Conservation (phyloP, 2,329 filamentous ascomycete genomes). For the Fonsecaea multimorphosa region DNA sequence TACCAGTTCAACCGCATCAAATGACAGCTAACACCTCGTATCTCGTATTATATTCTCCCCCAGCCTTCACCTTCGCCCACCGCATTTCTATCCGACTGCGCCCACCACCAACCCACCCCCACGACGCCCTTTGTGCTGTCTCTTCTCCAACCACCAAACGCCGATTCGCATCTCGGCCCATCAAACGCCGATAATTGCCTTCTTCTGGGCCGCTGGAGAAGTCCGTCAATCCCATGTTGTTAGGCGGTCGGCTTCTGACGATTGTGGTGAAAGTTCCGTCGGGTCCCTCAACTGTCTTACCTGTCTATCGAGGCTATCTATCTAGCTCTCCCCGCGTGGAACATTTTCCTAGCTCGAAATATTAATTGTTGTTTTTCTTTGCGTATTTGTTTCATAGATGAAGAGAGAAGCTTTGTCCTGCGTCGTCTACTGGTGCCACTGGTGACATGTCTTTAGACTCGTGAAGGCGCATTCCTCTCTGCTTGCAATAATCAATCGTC, state of each 20-base stretch:
- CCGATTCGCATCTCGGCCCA: constrained; percentile 1
- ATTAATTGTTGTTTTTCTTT: neutral
- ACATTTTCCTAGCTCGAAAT: neutral
- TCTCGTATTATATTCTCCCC: neutral
- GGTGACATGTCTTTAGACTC: neutral
- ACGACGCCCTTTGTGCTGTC: too few relatives aligned
- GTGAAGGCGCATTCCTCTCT: too few relatives aligned
- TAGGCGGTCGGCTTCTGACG: neutral
- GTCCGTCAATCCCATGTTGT: neutral
- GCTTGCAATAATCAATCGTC: too few relatives aligned
- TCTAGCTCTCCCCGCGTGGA: neutral
- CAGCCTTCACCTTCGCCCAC: neutral
- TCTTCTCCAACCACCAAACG: neutral
- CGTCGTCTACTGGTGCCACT: too few relatives aligned
- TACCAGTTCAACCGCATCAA: too few relatives aligned
- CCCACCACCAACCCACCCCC: neutral
- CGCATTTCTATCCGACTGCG: constrained; percentile 12
- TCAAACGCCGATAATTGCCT: constrained; percentile 7
- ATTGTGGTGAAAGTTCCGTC: neutral
- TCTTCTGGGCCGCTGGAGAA: neutral
- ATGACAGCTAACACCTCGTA: too few relatives aligned
- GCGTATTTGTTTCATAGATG: neutral
- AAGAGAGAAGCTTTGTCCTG: too few relatives aligned
- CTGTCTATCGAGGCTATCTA: too few relatives aligned
- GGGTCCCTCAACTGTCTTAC: too few relatives aligned